Evolutionary conservation across 2,329 filamentous ascomycete genomes (phyloP), one percentile per base, ranked within the genome.

Genomic region (Aspergillus udagawae): DNA sequence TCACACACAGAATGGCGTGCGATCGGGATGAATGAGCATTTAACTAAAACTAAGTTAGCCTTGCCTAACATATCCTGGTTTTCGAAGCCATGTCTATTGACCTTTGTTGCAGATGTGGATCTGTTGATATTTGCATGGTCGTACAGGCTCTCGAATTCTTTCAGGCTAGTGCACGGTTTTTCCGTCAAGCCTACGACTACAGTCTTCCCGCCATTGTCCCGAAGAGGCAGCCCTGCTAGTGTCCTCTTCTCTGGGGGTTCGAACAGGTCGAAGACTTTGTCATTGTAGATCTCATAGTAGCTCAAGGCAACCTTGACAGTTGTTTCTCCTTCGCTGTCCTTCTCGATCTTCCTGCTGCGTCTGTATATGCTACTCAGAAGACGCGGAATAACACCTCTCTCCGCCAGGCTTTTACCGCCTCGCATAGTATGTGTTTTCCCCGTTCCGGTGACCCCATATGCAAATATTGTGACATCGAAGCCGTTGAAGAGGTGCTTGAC

Each of bases 341-440:
- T 94, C 63, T 85, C 83, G 20, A 94, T 87, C 79, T 95, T 96
- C 75, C 91, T 90, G 61, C 88, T 88, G 59, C 91, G 83, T 50
- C 93, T 85, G 72, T 93, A 97, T 57, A 97, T 89, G 65, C 85
- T 86, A 74, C 91, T 95, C 47, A 97, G 81, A 55, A 96, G 77
- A 58, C 92, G 82, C 14, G 92, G 92, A 64, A 97, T 96, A 42
- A 94, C 88, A 60, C 92, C 92, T 65, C 92, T 84, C 55, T 96
- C 92, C 4, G 89, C 88, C 55, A 96, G 81, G 70, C 89, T 90
- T 74, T 95, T 85, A 42, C 92, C 92, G 63, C 92, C 92, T 62
- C 92, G 87, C 92, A 97, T 96, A 2, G 92, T 97, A 75, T 96
- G 91, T 58, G 92, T 97, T 77, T 97, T 97, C 55, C 92, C 92